These are phyloP conservation scores for Diversispora epigaea DNA, from an alignment of 192 early-diverging fungal species.

Conservation along the genomic window DNA sequence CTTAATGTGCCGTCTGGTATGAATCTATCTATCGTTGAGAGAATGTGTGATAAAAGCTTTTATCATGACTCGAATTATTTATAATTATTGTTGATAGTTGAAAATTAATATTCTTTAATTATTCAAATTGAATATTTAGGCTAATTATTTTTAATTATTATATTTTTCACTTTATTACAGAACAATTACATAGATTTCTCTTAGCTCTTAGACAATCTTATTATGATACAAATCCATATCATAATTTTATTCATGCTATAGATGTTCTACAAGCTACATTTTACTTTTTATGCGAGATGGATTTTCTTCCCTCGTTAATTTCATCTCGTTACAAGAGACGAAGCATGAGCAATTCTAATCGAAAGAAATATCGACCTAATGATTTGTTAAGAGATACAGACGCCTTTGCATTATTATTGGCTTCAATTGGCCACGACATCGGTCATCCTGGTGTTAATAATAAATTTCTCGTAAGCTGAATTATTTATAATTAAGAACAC, in stretches of 20 bases:
- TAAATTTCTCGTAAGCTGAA: conserved; percentile 70
- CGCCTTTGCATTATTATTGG: conserved; percentile 71
- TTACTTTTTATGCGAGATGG: conserved; percentile 73
- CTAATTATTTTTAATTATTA: conserved; percentile 15
- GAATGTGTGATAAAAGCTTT: not conserved
- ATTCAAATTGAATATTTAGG: not conserved
- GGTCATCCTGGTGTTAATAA: conserved; percentile 96
- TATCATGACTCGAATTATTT: not conserved
- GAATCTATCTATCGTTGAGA: not conserved
- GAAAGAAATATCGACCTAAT: conserved; percentile 46
- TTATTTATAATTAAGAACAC: not conserved
- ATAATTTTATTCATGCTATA: conserved; percentile 93
- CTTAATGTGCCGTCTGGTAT: conserved; percentile 57
- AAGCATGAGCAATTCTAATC: not conserved
- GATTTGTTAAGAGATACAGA: conserved; percentile 56
- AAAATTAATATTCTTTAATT: not conserved
- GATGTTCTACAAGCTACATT: conserved; percentile 92
- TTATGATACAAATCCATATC: conserved; percentile 78
- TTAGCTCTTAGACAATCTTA: conserved; percentile 56
- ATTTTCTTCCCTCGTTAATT: conserved; percentile 51
- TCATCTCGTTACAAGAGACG: conserved; percentile 32
- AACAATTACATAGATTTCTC: conserved; percentile 52
- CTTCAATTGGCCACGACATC: conserved; percentile 78
- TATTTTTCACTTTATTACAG: conserved; percentile 39
- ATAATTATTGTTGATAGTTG: too few relatives aligned